A percentile compares a stretch with the other conserved stretches of the same genome.
Evolutionary conservation across 2,329 filamentous ascomycete species (phyloP).

Genomic region (Passalora sequoiae): DNA sequence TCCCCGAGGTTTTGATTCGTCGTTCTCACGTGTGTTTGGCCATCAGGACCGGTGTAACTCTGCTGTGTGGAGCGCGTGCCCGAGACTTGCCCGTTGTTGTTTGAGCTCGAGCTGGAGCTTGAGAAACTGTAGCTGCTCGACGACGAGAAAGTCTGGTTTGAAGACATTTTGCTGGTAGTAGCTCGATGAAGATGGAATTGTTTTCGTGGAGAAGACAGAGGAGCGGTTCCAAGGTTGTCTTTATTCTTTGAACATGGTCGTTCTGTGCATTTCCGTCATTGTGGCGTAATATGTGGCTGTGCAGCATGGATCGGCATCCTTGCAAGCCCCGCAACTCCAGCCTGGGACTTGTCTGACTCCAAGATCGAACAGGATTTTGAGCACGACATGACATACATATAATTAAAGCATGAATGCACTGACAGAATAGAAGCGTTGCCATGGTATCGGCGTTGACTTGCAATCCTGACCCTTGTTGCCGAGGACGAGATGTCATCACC

Average conservation of each 20-base stretch:
- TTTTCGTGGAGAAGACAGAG: not conserved
- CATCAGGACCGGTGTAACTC: slow-evolving; percentile 24
- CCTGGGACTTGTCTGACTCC: no score
- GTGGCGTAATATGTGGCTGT: slow-evolving; percentile 5
- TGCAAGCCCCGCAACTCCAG: no score
- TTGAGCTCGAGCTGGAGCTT: slow-evolving; percentile 23
- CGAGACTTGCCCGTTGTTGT: slow-evolving; percentile 21
- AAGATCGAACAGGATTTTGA: no score
- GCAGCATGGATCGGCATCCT: no score
- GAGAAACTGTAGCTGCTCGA: slow-evolving; percentile 22
- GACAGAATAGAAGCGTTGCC: no score
- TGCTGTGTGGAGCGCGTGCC: slow-evolving; percentile 24
- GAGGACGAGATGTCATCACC: not conserved
- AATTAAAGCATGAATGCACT: no score
- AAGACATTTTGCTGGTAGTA: slow-evolving; percentile 1
- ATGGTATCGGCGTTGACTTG: no score
- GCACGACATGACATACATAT: no score
- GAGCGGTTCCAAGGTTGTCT: no score
- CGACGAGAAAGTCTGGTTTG: slow-evolving; percentile 16
- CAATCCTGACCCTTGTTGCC: no score
- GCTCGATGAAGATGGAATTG: not conserved
- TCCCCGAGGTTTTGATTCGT: slow-evolving; percentile 30
- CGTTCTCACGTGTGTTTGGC: slow-evolving; percentile 27
- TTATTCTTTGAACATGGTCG: no score
- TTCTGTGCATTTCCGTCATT: no score